Conservation (phyloP, 306 rosid genomes). For the Astragalus membranaceus region DNA sequence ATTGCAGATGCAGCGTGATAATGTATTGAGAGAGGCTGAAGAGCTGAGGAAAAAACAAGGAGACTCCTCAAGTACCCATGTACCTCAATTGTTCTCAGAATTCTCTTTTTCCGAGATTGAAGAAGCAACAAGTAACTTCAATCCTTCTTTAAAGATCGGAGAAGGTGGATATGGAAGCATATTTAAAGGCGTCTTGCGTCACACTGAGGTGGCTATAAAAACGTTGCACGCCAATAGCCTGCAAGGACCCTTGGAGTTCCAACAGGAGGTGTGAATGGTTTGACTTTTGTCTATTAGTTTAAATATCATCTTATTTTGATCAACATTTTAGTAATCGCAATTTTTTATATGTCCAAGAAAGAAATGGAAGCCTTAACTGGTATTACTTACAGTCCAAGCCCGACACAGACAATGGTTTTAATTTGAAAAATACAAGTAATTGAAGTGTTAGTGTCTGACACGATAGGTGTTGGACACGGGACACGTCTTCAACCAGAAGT, state of each 20-base stretch:
- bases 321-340: not conserved
- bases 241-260: constrained; percentile 90
- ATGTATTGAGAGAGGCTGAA: constrained; percentile 80
- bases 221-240: constrained; percentile 39
- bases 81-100: constrained; percentile 54
- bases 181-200: constrained; percentile 60
- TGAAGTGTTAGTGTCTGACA: too few relatives aligned
- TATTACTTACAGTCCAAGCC: not conserved
- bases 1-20: constrained; percentile 59
- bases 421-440: too few relatives aligned
- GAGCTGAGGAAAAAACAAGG: constrained; percentile 68
- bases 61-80: constrained; percentile 38
- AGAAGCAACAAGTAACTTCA: constrained; percentile 62
- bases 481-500: too few relatives aligned
- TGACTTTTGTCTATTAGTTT: not conserved
- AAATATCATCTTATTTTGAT: not conserved
- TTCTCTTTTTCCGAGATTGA: constrained; percentile 70
- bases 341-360: not conserved
- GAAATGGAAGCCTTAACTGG: not conserved
- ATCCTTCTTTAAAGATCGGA: constrained; percentile 66
- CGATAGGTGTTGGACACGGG: too few relatives aligned
- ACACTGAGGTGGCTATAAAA: constrained; percentile 84
- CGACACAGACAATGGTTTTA: too few relatives aligned
- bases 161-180: constrained; percentile 96
- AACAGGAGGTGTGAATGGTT: constrained; percentile 62